These are phyloP conservation scores for Schwanniomyces etchellsii DNA, from an alignment of 1,139 yeast species.

Conservation along the genomic window DNA sequence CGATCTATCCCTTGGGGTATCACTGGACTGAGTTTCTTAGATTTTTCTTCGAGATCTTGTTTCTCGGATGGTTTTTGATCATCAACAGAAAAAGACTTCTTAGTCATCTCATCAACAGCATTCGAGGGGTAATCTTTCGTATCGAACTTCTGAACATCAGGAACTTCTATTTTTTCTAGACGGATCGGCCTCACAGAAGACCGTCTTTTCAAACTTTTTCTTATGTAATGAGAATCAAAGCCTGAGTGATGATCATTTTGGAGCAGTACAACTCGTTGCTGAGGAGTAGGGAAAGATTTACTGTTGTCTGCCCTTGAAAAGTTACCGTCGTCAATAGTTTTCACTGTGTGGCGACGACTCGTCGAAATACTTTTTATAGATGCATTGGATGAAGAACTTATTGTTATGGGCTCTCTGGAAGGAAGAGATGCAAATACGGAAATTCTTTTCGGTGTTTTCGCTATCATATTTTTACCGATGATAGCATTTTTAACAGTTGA, in stretches of 20 bases:
- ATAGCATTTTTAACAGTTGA: neutral
- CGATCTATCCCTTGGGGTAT: neutral
- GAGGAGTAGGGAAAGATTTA: too few species aligned
- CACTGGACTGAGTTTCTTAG: too few species aligned
- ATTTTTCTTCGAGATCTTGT: too few species aligned
- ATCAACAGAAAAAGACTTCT: too few species aligned
- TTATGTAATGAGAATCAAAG: conserved; percentile 4
- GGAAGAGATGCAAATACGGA: conserved; percentile 37
- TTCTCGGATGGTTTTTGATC: too few species aligned
- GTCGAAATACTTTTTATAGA: conserved; percentile 1
- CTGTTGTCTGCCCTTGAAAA: too few species aligned
- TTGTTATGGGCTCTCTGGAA: conserved; percentile 32
- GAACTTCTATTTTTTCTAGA: too few species aligned
- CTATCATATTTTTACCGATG: neutral
- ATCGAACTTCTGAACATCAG: too few species aligned
- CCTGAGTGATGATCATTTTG: conserved; percentile 3
- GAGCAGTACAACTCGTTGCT: neutral
- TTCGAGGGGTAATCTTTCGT: too few species aligned
- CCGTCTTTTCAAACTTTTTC: conserved; percentile 5
- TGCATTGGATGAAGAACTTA: conserved; percentile 14
- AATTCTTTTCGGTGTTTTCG: conserved; percentile 27
- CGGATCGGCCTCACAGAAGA: conserved; percentile 4
- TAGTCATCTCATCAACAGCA: too few species aligned
- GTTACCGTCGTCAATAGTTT: too few species aligned
- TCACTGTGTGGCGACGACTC: too few species aligned